phyloP scores from a whole-genome alignment of 202 grass and related monocot genomes.

The Carex sylvatica region DNA sequence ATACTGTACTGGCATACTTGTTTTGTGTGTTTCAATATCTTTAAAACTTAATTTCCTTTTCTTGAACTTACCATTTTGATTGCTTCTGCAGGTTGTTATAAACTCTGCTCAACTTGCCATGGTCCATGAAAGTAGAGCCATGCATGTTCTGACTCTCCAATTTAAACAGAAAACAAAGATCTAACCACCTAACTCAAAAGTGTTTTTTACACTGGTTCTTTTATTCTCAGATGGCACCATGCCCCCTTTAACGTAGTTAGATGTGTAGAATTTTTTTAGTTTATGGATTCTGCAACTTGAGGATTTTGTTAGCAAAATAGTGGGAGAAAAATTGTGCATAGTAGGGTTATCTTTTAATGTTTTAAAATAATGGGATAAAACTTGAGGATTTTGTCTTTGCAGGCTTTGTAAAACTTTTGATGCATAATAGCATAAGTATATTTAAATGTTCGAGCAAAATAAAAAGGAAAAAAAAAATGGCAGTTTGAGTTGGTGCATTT shows the following conservation, averaged over 20 bases:
- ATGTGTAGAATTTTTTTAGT: slow-evolving; percentile 10
- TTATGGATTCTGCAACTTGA: not conserved
- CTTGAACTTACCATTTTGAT: not conserved
- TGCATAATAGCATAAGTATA: slow-evolving; percentile 5
- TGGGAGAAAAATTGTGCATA: slow-evolving; percentile 11
- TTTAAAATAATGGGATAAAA: not conserved
- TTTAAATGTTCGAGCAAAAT: not conserved
- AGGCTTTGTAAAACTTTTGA: slow-evolving; percentile 4
- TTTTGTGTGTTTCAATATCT: not conserved
- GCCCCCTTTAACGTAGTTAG: slow-evolving; percentile 1
- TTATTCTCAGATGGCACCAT: not conserved
- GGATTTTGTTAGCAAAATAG: slow-evolving; percentile 14
- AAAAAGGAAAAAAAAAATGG: not conserved
- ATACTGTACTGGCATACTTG: not conserved
- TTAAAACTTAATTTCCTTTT: not conserved
- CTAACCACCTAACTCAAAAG: slow-evolving; percentile 10
- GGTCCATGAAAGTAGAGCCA: not conserved
- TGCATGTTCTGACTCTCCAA: slow-evolving; percentile 8
- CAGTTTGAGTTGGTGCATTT: not conserved
- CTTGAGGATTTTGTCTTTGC: not conserved
- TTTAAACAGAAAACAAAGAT: slow-evolving; percentile 11
- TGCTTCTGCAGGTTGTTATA: not conserved
- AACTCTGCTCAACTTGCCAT: not conserved
- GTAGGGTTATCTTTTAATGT: not conserved
- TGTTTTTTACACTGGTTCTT: not conserved